Evolutionary conservation across 2,329 filamentous ascomycete species (phyloP), one percentile per base, ranked within the genome.

Genomic region (Ceratocystis cubensis): DNA sequence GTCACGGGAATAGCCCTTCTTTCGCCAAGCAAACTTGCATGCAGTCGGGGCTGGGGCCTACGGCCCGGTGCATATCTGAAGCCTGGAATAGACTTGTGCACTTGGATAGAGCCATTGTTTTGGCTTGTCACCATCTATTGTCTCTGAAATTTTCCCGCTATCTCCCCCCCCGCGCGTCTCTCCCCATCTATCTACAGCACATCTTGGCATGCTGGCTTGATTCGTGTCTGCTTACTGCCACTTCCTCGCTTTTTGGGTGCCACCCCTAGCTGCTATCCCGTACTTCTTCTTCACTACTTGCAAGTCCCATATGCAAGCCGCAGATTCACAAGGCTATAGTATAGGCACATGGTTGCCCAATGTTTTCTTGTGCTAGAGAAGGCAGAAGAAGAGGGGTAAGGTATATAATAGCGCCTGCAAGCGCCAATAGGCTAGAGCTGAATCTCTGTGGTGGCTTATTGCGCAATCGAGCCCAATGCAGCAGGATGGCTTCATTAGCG

Each of bases 51-150:
- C 7, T 59, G 28, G 56, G 56, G 33, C 56, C 30, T 15, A 20
- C 56, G 56, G 56, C 30, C 53, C 22, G 53, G 53, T 59, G 53
- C 53, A 37, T 59, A 59, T 59, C 28, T 59, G 22, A 59, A 59
- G 53, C 53, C 28, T 33, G 4, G 28, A 17, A 17, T 59, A 30
- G 28, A 33, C 33, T 30, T 59, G 37, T 41, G 37, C 3, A 41
- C 37, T 37, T 17, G 15, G 13, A 30, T 25, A 59, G 25, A 17
- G 28, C 53, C 33, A 6, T 30, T 37, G 28, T 33, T 37, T 17
- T 30, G 28, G 25, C 53, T 37, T 59, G 53, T 17, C 17, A 20
- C 7, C 22, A 10, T 20, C 20, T 13, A 15, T 15, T 25, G 7
- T 53, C 48, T 25, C 48, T 25, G 20, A 25, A 13, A 25, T 25